phyloP scores from a whole-genome alignment of 1,284 basidiomycete genomes.

The Moesziomyces globuligerus region DNA sequence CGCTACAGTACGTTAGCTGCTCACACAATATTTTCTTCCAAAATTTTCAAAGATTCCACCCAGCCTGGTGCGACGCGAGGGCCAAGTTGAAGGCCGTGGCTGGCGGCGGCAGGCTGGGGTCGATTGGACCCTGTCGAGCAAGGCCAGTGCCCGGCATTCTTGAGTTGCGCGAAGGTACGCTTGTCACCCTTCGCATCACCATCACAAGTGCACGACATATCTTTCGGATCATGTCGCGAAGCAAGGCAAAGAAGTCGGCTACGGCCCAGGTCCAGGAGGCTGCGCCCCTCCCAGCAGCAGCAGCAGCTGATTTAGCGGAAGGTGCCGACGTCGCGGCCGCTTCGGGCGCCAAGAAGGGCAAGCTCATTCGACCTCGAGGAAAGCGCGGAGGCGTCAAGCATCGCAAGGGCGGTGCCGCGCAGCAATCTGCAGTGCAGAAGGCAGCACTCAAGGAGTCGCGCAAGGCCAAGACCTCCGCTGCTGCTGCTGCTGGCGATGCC shows the following conservation, averaged over 20 bases:
- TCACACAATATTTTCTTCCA: constrained; percentile 20
- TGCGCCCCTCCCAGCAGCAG: constrained; percentile 1
- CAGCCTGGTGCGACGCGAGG: not conserved
- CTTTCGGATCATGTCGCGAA: constrained; percentile 23
- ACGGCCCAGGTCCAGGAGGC: constrained; percentile 1
- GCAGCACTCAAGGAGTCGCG: constrained; percentile 21
- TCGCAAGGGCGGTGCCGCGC: constrained; percentile 19
- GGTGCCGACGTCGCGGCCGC: not conserved
- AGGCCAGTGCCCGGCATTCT: not conserved
- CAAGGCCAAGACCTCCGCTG: constrained; percentile 14
- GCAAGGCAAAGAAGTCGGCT: constrained; percentile 34
- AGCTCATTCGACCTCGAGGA: constrained; percentile 60
- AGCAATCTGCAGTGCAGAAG: constrained; percentile 8
- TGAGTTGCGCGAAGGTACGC: not conserved
- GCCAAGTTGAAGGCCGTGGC: too few relatives aligned
- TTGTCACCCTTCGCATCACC: not conserved
- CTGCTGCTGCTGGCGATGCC: constrained; percentile 12
- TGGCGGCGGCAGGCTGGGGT: constrained; percentile 1
- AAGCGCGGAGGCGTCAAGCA: constrained; percentile 64
- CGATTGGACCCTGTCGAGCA: constrained; percentile 4
- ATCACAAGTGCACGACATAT: constrained; percentile 2
- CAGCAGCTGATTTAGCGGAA: not conserved
- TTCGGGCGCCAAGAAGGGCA: constrained; percentile 21
- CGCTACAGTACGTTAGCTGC: too few relatives aligned
- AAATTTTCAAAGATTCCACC: constrained; percentile 26